These are phyloP conservation scores for Fusarium aywerte DNA, from an alignment of 2,329 filamentous ascomycete species.

Conservation along the genomic window DNA sequence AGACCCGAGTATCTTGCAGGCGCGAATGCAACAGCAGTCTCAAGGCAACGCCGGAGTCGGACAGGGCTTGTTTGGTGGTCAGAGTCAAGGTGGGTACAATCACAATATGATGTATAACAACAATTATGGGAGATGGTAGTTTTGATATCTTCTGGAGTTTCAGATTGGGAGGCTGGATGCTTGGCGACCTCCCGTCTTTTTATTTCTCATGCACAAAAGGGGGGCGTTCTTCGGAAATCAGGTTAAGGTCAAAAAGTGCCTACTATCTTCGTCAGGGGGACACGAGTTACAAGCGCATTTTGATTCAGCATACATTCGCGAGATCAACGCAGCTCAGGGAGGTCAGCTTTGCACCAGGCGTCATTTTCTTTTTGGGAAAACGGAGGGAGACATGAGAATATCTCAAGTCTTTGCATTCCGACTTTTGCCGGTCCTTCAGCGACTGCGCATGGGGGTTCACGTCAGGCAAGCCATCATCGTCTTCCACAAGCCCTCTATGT, in stretches of 20 bases:
- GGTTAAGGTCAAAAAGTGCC: slow-evolving; percentile 36
- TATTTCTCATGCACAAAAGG: slow-evolving; percentile 38
- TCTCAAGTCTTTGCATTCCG: slow-evolving; percentile 34
- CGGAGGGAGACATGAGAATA: slow-evolving; percentile 37
- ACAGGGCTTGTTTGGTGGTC: slow-evolving; percentile 89
- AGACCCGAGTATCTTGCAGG: slow-evolving; percentile 99
- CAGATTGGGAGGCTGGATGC: slow-evolving; percentile 37
- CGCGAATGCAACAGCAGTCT: slow-evolving; percentile 90
- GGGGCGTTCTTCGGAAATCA: slow-evolving; percentile 48
- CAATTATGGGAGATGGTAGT: slow-evolving; percentile 75
- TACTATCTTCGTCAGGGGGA: slow-evolving; percentile 44
- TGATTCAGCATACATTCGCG: slow-evolving; percentile 49
- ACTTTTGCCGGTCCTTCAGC: slow-evolving; percentile 38
- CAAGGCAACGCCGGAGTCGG: slow-evolving; percentile 85
- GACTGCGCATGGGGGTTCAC: slow-evolving; percentile 44
- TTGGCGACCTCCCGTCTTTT: slow-evolving; percentile 39
- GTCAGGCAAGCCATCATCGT: slow-evolving; percentile 77
- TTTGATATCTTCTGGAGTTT: slow-evolving; percentile 35
- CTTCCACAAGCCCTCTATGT: slow-evolving; percentile 72
- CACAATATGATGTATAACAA: slow-evolving; percentile 84
- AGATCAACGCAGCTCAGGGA: slow-evolving; percentile 46
- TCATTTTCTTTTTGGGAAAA: slow-evolving; percentile 46
- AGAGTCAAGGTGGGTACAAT: slow-evolving; percentile 95
- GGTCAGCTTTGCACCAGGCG: slow-evolving; percentile 48
- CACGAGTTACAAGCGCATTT: slow-evolving; percentile 48